These are phyloP conservation scores for Pseudoperonospora humuli DNA, from an alignment of 352 stramenopile genomes.

Conservation along the genomic window DNA sequence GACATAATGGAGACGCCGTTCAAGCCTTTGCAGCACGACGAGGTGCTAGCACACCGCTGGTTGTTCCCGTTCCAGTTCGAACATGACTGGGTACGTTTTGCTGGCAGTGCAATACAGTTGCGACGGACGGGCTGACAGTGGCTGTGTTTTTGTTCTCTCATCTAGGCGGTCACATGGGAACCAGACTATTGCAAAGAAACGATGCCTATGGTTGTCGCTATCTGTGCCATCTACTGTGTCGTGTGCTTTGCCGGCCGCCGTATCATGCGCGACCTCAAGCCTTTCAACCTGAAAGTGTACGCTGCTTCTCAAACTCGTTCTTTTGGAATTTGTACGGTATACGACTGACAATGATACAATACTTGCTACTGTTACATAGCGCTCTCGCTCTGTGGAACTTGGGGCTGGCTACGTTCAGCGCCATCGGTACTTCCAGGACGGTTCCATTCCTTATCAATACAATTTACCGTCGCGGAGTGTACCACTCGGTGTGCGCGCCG, in stretches of 20 bases:
- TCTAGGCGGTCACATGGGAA: slow-evolving; percentile 57
- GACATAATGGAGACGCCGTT: slow-evolving; percentile 16
- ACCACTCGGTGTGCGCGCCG: slow-evolving; percentile 76
- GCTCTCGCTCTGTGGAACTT: slow-evolving; percentile 80
- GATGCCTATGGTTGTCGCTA: slow-evolving; percentile 41
- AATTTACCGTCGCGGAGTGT: slow-evolving; percentile 65
- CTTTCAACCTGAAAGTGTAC: slow-evolving; percentile 75
- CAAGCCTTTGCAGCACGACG: slow-evolving; percentile 31
- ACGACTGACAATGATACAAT: slow-evolving; percentile 15
- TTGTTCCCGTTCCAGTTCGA: slow-evolving; percentile 72
- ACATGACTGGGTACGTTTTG: slow-evolving; percentile 48
- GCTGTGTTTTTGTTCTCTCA: not conserved
- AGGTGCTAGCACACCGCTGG: slow-evolving; percentile 43
- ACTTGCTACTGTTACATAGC: slow-evolving; percentile 12
- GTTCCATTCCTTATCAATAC: slow-evolving; percentile 80
- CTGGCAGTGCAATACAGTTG: not conserved
- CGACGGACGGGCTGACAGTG: slow-evolving; percentile 2
- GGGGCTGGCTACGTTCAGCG: slow-evolving; percentile 63
- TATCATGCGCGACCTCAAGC: slow-evolving; percentile 71
- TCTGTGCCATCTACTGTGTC: slow-evolving; percentile 63
- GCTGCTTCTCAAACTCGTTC: slow-evolving; percentile 11
- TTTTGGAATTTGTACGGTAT: slow-evolving; percentile 9
- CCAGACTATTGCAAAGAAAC: slow-evolving; percentile 61
- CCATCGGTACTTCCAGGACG: slow-evolving; percentile 63
- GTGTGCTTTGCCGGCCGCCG: slow-evolving; percentile 71